Evolutionary conservation across 192 early-diverging fungal genomes (phyloP), one percentile per base, ranked within the genome.

Genomic region (Mortierella alpina): DNA sequence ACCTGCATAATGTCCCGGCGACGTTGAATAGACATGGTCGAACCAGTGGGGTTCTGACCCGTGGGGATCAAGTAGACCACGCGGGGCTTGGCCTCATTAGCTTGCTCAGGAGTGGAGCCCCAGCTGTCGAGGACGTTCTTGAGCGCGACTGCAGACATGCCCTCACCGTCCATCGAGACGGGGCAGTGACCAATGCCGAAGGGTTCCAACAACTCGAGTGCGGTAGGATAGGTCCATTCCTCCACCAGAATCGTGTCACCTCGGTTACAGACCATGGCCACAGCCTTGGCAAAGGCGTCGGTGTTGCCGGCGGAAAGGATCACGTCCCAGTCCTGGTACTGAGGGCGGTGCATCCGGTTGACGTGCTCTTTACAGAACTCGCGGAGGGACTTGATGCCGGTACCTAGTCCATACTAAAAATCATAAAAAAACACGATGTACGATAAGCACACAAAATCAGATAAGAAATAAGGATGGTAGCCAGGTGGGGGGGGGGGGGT

Each of bases 41-140:
- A 84, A 8, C 96, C 96, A 3, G 95, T 96, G 5, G 96, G 96
- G 85, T 96, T 97, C 63, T 93, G 92, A 48, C 93, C 95, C 3
- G 90, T 92, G 17, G 96, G 95, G 8, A 97, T 92, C 73, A 92
- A 85, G 75, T 94, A 93, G 8, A 91, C 81, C 13, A 90, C 78
- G 7, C 86, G 78, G 57, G 86, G 84, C 41, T 84, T 77, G 31
- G 72, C 72, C 10, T 59, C 77, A 14, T 59, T 73, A 0, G 85
- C 83, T 18, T 75, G 65, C 41, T 81, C 83, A 15, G 68, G 77
- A 31, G 44, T 72, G 2, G 77, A 72, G 10, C 77, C 46, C 84
- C 87, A 65, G 15, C 53, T 83, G 60, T 85, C 69, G 15, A 86
- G 69, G 57, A 90, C 12, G 17, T 57, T 52, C 53, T 87, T 88